These are phyloP conservation scores for Fusarium beomiforme DNA, from an alignment of 2,329 filamentous ascomycete species.

Conservation along the genomic window DNA sequence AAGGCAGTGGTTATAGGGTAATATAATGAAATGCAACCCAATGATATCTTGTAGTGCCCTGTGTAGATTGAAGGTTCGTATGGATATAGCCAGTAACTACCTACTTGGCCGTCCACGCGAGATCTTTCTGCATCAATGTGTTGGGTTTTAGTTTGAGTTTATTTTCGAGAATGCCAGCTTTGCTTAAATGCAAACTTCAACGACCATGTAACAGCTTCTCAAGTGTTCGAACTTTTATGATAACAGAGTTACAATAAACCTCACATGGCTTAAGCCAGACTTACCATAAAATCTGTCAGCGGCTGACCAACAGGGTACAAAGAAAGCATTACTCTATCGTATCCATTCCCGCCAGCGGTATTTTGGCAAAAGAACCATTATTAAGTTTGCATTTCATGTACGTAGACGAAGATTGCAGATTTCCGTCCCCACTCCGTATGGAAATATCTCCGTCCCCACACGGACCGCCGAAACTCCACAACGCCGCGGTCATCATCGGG, in stretches of 20 bases:
- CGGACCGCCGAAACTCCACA: slow-evolving; percentile 35
- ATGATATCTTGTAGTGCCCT: too few species aligned
- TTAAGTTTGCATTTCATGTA: slow-evolving; percentile 8
- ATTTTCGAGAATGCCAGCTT: not conserved
- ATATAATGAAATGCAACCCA: too few species aligned
- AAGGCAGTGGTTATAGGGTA: not conserved
- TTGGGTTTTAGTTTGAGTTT: slow-evolving; percentile 8
- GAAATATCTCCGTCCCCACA: slow-evolving; percentile 19
- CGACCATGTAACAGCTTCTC: not conserved
- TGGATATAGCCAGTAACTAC: too few species aligned
- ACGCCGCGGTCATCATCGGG: slow-evolving; percentile 41
- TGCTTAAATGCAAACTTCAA: not conserved
- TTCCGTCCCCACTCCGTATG: slow-evolving; percentile 20
- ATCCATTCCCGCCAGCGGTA: slow-evolving; percentile 7
- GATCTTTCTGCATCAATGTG: not conserved
- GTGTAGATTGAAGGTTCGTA: too few species aligned
- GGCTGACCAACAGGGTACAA: slow-evolving; percentile 25
- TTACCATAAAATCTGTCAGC: slow-evolving; percentile 3
- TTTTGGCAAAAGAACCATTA: slow-evolving; percentile 17
- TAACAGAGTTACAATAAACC: slow-evolving; percentile 5
- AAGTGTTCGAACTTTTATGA: not conserved
- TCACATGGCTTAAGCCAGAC: slow-evolving; percentile 2
- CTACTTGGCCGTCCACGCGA: not conserved
- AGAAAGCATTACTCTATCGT: slow-evolving; percentile 2
- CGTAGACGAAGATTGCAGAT: not conserved